These are phyloP conservation scores for Fusarium fujikuroi DNA, from an alignment of 2,329 filamentous ascomycete genomes.

Conservation along the genomic window DNA sequence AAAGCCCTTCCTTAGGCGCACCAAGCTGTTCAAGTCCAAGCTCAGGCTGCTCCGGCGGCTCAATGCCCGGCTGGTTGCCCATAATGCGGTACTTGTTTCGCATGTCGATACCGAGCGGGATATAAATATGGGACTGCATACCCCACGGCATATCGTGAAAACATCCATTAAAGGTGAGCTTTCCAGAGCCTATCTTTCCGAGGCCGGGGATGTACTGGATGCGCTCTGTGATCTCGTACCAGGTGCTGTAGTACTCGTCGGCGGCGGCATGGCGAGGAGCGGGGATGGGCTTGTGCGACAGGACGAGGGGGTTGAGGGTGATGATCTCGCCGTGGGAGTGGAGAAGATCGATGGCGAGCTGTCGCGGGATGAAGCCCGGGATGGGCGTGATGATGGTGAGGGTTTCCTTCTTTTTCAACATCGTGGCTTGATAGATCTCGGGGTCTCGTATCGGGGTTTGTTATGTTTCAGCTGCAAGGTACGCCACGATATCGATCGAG, in stretches of 20 bases:
- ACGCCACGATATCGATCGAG: conserved; percentile 6
- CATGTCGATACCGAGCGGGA: conserved; percentile 73
- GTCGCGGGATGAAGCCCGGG: conserved; percentile 74
- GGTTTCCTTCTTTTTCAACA: conserved; percentile 71
- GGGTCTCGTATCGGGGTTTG: conserved; percentile 5
- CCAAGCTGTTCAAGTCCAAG: conserved; percentile 68
- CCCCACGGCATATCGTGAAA: conserved; percentile 80
- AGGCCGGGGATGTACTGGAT: conserved; percentile 75
- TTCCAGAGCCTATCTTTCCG: conserved; percentile 71
- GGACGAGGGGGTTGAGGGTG: conserved; percentile 75
- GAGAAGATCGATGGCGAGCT: conserved; percentile 77
- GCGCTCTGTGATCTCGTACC: conserved; percentile 78
- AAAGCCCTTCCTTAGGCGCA: conserved; percentile 71
- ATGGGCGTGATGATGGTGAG: conserved; percentile 78
- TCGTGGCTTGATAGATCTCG: conserved; percentile 45
- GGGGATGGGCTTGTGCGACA: conserved; percentile 70
- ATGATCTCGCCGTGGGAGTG: conserved; percentile 78
- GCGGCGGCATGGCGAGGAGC: conserved; percentile 74
- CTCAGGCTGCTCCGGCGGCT: conserved; percentile 70
- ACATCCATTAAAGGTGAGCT: conserved; percentile 75
- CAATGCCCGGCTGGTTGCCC: conserved; percentile 74
- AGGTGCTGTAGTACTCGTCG: conserved; percentile 78
- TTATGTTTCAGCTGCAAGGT: conserved; percentile 31
- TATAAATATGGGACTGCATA: conserved; percentile 77
- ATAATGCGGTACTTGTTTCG: conserved; percentile 75